These are phyloP conservation scores for Vachellia pachyceras DNA, from an alignment of 306 rosid genomes.

Conservation along the genomic window DNA sequence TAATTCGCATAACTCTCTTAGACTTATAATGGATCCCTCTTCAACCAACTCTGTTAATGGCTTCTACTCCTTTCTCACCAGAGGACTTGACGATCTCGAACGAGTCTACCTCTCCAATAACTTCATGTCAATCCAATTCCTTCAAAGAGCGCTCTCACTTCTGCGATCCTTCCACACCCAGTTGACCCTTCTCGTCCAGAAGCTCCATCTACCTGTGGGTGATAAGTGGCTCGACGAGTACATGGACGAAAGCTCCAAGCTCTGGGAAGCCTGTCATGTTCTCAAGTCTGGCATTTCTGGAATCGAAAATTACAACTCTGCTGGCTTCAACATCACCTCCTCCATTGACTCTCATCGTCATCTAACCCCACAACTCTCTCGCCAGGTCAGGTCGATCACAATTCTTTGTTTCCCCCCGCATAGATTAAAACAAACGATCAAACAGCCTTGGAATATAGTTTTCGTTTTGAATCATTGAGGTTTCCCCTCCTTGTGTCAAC, in stretches of 20 bases:
- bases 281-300: conserved; percentile 91
- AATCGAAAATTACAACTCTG: conserved; percentile 78
- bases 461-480: conserved; percentile 22
- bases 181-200: conserved; percentile 85
- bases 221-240: conserved; percentile 99
- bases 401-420: conserved; percentile 4
- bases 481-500: conserved; percentile 18
- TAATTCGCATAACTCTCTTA: neutral
- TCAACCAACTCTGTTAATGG: conserved; percentile 97
- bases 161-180: conserved; percentile 96
- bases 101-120: conserved; percentile 74
- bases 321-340: conserved; percentile 73
- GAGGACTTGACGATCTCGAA: conserved; percentile 97
- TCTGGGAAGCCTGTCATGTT: conserved; percentile 97
- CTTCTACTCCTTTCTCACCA: conserved; percentile 84
- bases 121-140: conserved; percentile 99
- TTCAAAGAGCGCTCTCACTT: conserved; percentile 82
- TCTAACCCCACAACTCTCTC: conserved; percentile 77
- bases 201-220: conserved; percentile 93
- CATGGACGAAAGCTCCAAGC: conserved; percentile 99
- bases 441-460: neutral
- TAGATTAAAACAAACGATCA: neutral
- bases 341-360: conserved; percentile 76
- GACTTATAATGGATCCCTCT: conserved; percentile 75
- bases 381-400: conserved; percentile 67